Conservation (phyloP, 179 eudicot species). For the Dionaea muscipula region DNA sequence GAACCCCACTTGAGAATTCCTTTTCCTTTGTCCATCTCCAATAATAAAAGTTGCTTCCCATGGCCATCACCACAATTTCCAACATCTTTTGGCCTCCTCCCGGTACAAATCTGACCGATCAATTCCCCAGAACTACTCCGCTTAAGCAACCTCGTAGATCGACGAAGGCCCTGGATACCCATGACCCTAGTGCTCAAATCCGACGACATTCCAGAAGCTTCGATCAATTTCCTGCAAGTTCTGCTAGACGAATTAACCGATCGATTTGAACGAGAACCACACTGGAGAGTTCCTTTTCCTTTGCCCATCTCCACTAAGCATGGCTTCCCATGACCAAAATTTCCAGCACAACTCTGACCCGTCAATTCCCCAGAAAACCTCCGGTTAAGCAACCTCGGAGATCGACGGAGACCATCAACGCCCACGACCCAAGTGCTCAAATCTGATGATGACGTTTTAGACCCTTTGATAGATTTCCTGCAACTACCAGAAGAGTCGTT, state of each 20-base stretch:
- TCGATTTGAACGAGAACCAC: too few relatives aligned
- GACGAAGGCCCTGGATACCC: conserved; percentile 11
- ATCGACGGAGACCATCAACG: conserved; percentile 17
- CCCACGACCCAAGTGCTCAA: conserved; percentile 9
- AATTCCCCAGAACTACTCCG: conserved; percentile 7
- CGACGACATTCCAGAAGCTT: too few relatives aligned
- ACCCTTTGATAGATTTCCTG: conserved; percentile 16
- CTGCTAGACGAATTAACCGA: too few relatives aligned
- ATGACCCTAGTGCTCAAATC: background rate
- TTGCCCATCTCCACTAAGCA: too few relatives aligned
- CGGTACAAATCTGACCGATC: background rate
- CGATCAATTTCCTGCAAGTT: too few relatives aligned
- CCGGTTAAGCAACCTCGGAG: conserved; percentile 26
- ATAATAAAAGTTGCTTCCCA: too few relatives aligned
- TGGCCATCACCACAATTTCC: background rate
- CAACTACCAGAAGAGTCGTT: background rate
- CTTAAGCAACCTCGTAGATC: conserved; percentile 31
- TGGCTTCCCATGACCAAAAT: conserved; percentile 1
- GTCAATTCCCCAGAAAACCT: conserved; percentile 3
- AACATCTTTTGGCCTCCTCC: background rate
- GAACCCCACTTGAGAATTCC: too few relatives aligned
- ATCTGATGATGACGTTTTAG: conserved; percentile 12
- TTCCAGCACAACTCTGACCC: background rate
- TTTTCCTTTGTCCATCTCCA: too few relatives aligned
- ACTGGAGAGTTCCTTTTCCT: too few relatives aligned